These are phyloP conservation scores for Aspergillus ibericus DNA, from an alignment of 2,329 filamentous ascomycete species.

Conservation along the genomic window DNA sequence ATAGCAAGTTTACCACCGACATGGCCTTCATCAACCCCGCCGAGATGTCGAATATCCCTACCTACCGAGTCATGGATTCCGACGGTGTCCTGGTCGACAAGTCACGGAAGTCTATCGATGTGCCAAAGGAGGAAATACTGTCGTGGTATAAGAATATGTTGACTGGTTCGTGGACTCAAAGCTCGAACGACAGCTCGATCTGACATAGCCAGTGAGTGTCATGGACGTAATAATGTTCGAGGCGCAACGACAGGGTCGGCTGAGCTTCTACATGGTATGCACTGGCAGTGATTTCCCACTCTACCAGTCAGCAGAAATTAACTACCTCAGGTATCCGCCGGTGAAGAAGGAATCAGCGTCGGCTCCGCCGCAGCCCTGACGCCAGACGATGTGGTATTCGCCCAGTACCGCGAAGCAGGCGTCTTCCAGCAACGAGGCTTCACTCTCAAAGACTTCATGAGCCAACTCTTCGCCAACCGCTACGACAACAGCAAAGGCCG, in stretches of 20 bases:
- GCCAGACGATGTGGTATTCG: conserved; percentile 87
- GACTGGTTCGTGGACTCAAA: conserved; percentile 42
- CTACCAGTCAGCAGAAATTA: conserved; percentile 14
- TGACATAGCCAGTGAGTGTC: conserved; percentile 59
- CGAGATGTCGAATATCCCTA: conserved; percentile 74
- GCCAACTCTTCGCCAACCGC: conserved; percentile 84
- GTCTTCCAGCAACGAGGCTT: conserved; percentile 89
- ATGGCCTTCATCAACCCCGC: conserved; percentile 76
- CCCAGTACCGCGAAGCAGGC: conserved; percentile 91
- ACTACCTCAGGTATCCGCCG: conserved; percentile 63
- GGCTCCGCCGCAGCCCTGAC: conserved; percentile 81
- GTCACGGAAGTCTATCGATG: conserved; percentile 63
- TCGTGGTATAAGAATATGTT: conserved; percentile 66
- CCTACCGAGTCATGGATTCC: conserved; percentile 88
- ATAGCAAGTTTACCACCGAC: conserved; percentile 83
- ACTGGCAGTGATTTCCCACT: background rate
- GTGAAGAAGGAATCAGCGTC: conserved; percentile 91
- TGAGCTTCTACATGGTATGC: conserved; percentile 92
- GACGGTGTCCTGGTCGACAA: conserved; percentile 80
- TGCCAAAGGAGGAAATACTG: conserved; percentile 62
- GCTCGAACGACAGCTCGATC: background rate
- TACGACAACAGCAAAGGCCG: conserved; percentile 78
- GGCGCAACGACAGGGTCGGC: conserved; percentile 87
- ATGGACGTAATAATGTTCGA: conserved; percentile 99
- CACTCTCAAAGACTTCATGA: conserved; percentile 87